Base-by-base conservation (phyloP, 2,329 filamentous ascomycete genomes). In the Didymosphaeria variabile region DNA sequence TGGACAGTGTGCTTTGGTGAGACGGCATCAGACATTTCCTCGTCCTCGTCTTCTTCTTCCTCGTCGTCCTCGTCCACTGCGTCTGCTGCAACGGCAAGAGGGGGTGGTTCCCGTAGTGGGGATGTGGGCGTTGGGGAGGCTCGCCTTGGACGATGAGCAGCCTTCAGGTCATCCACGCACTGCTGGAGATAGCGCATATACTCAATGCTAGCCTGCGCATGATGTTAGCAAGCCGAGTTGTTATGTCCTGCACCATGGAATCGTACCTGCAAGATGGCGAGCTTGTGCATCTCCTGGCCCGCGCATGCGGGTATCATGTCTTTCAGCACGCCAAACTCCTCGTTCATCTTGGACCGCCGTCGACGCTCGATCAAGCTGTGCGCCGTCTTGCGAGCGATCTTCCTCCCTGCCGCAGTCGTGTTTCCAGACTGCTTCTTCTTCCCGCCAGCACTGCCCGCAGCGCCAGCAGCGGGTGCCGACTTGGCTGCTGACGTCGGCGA, bases 261-360 rank as follows among this genome's bases (percentile, higher is more conserved):
- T 44, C 65, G 66, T 77, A 96, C 94, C 87, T 97, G 93, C 54
- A 98, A 81, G 69, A 98, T 97, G 17, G 94, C 93, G 59, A 98
- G 82, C 80, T 99, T 99, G 79, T 98, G 95, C 95, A 98, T 98
- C 73, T 98, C 94, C 67, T 90, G 87, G 7, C 93, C 94, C n/a
- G 87, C 88, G 78, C 95, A 98, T 2, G 95, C 94, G 0, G 95
- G 95, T 59, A 98, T 96, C 91, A 99, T 93, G 71, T 90, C 87
- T 80, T 98, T 98, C 67, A 98, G 81, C 17, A 96, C 91, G 1
- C 89, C 91, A 81, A 98, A 98, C 80, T 98, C 95, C 77, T 98
- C 94, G 70, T 99, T 98, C 94, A 98, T 99, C 83, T 98, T 99
- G 13, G 92, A 97, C 64, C 95, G 85, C 70, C 95, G 84, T 60